These are phyloP conservation scores for Kwoniella mangroviensis DNA, from an alignment of 768 basidiomycete species.

Conservation along the genomic window DNA sequence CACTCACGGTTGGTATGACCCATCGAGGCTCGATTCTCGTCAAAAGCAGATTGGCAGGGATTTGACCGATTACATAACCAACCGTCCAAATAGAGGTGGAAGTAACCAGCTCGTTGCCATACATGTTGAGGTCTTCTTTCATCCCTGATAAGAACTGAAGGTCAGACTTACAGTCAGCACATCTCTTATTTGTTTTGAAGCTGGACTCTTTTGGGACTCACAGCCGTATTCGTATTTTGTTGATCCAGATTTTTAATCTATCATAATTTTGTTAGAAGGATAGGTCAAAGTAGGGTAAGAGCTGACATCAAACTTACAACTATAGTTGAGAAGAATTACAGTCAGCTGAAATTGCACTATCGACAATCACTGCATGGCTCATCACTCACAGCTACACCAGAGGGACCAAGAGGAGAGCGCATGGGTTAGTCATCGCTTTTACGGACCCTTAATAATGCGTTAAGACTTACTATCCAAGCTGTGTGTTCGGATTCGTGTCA, in stretches of 20 bases:
- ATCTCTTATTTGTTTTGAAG: background rate
- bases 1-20: slow-evolving; percentile 42
- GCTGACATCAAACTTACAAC: background rate
- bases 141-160: slow-evolving; percentile 37
- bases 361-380: too few species aligned
- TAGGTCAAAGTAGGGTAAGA: background rate
- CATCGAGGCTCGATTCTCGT: slow-evolving; percentile 49
- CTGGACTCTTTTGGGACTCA: slow-evolving; percentile 4
- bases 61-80: slow-evolving; percentile 34
- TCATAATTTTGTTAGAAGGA: too few species aligned
- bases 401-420: too few species aligned
- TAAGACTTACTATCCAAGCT: slow-evolving; percentile 18
- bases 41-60: slow-evolving; percentile 44
- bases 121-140: slow-evolving; percentile 50
- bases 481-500: background rate
- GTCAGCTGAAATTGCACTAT: too few species aligned
- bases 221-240: slow-evolving; percentile 42
- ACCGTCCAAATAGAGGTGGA: slow-evolving; percentile 45
- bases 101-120: slow-evolving; percentile 42
- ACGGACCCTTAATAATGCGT: too few species aligned
- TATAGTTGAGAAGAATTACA: too few species aligned
- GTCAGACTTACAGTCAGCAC: background rate
- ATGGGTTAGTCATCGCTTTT: too few species aligned
- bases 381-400: too few species aligned
- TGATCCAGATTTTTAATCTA: slow-evolving; percentile 39